Percentiles rank a stretch among this genome's conserved stretches.
Evolutionary conservation across 805 yeast species (phyloP).

Genomic region (Yamadazyma laniorum): DNA sequence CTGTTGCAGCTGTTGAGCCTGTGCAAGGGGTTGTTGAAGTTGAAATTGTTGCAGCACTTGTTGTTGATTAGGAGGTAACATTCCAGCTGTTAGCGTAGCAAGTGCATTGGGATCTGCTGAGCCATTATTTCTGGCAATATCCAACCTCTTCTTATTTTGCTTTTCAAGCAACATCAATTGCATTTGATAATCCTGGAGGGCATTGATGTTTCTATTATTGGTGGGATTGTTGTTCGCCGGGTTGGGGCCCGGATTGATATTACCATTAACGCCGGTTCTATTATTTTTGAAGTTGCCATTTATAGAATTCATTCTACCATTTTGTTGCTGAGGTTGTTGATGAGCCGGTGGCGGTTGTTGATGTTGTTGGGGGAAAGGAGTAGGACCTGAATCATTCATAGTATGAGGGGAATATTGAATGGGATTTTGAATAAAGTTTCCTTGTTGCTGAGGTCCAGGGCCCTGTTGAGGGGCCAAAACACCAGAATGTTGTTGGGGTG

Average conservation of each 20-base stretch:
- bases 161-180: slow-evolving; percentile 72
- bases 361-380: slow-evolving; percentile 2
- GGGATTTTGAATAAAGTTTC: slow-evolving; percentile 7
- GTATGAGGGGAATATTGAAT: slow-evolving; percentile 14
- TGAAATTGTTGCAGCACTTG: slow-evolving; percentile 12
- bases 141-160: slow-evolving; percentile 69
- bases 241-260: slow-evolving; percentile 2
- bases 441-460: slow-evolving; percentile 6
- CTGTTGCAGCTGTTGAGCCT: slow-evolving; percentile 3
- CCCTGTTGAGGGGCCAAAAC: slow-evolving; percentile 1
- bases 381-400: slow-evolving; percentile 9
- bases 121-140: slow-evolving; percentile 45
- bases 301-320: not conserved
- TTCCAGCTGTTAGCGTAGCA: slow-evolving; percentile 15
- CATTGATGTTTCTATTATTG: slow-evolving; percentile 42
- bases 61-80: slow-evolving; percentile 27
- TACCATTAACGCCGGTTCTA: slow-evolving; percentile 3
- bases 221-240: slow-evolving; percentile 6
- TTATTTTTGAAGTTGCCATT: slow-evolving; percentile 2
- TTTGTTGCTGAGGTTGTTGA: not conserved
- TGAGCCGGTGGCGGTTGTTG: slow-evolving; percentile 1
- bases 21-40: slow-evolving; percentile 2
- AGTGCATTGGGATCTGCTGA: slow-evolving; percentile 16
- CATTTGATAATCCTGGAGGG: slow-evolving; percentile 79
- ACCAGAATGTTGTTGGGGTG: slow-evolving; percentile 2